Conservation (phyloP, 2,329 filamentous ascomycete genomes). For the Cladorrhinum sp. region DNA sequence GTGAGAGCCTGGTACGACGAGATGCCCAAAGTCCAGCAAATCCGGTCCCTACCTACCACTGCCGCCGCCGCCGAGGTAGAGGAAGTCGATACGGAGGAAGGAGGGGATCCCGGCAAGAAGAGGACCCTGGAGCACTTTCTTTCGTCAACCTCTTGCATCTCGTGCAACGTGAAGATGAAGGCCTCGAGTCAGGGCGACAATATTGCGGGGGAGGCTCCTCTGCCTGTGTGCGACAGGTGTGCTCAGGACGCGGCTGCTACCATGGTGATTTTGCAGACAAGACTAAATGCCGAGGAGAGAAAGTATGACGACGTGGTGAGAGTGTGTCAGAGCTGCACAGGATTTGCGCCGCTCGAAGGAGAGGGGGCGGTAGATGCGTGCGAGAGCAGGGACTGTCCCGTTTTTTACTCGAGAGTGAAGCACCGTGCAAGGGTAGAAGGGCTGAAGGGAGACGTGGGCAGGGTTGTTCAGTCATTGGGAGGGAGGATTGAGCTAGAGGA, state of each 20-base stretch:
- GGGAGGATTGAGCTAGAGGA: background rate
- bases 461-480: slow-evolving; percentile 10
- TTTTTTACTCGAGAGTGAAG: slow-evolving; percentile 77
- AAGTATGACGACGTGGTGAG: slow-evolving; percentile 61
- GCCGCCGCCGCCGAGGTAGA: slow-evolving; percentile 8
- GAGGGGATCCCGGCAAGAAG: slow-evolving; percentile 40
- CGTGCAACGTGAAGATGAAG: slow-evolving; percentile 61
- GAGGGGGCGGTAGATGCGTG: slow-evolving; percentile 61
- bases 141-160: slow-evolving; percentile 72
- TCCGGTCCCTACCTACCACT: slow-evolving; percentile 36
- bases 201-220: slow-evolving; percentile 25
- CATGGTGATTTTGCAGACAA: slow-evolving; percentile 60
- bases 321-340: slow-evolving; percentile 79
- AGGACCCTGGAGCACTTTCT: slow-evolving; percentile 94
- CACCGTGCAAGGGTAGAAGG: slow-evolving; percentile 49
- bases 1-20: slow-evolving; percentile 91
- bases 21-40: slow-evolving; percentile 85
- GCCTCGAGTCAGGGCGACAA: slow-evolving; percentile 24
- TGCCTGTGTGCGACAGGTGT: slow-evolving; percentile 59
- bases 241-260: slow-evolving; percentile 53
- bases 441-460: slow-evolving; percentile 35
- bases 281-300: slow-evolving; percentile 61
- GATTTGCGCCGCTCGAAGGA: slow-evolving; percentile 63
- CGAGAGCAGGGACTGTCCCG: slow-evolving; percentile 87
- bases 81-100: slow-evolving; percentile 9